Conservation (phyloP, 495 filamentous ascomycete species). For the Tetracladium setigerum region DNA sequence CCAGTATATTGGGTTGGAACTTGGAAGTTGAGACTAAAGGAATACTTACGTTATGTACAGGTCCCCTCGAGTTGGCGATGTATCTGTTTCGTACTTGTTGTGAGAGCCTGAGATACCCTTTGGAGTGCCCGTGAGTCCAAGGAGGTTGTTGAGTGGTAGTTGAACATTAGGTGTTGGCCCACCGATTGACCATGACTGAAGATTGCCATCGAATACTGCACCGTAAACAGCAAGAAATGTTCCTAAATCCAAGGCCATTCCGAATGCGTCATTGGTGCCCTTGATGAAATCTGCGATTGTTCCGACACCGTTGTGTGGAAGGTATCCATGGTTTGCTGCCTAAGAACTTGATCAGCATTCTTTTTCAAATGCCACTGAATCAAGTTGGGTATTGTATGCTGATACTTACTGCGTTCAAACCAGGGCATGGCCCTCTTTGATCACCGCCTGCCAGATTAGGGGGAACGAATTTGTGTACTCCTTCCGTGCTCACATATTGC, state of each 20-base stretch:
- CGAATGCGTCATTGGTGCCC: slow-evolving; percentile 23
- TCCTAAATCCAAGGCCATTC: slow-evolving; percentile 29
- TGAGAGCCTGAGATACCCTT: slow-evolving; percentile 41
- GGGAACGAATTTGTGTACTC: slow-evolving; percentile 31
- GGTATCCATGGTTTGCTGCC: slow-evolving; percentile 44
- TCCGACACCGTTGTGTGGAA: slow-evolving; percentile 43
- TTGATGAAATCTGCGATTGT: slow-evolving; percentile 29
- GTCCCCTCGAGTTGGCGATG: slow-evolving; percentile 45
- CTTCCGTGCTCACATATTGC: slow-evolving; percentile 25
- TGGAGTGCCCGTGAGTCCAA: slow-evolving; percentile 19
- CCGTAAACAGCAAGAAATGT: slow-evolving; percentile 28
- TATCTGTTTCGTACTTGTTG: slow-evolving; percentile 50
- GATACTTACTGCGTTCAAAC: slow-evolving; percentile 30
- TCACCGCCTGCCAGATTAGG: slow-evolving; percentile 29
- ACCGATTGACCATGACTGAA: slow-evolving; percentile 16
- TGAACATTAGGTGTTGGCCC: slow-evolving; percentile 3
- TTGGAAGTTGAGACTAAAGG: background rate
- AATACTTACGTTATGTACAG: slow-evolving; percentile 30
- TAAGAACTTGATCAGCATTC: slow-evolving; percentile 17
- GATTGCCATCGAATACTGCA: slow-evolving; percentile 27
- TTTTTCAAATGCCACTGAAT: too few relatives aligned
- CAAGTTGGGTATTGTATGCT: too few relatives aligned
- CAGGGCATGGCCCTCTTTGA: slow-evolving; percentile 42
- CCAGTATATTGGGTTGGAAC: background rate
- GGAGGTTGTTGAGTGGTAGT: slow-evolving; percentile 9